Percentiles rank a stretch among this genome's conserved stretches.
Conservation (phyloP, 371 early-diverging fungal genomes). For the Lichtheimia ramosa region DNA sequence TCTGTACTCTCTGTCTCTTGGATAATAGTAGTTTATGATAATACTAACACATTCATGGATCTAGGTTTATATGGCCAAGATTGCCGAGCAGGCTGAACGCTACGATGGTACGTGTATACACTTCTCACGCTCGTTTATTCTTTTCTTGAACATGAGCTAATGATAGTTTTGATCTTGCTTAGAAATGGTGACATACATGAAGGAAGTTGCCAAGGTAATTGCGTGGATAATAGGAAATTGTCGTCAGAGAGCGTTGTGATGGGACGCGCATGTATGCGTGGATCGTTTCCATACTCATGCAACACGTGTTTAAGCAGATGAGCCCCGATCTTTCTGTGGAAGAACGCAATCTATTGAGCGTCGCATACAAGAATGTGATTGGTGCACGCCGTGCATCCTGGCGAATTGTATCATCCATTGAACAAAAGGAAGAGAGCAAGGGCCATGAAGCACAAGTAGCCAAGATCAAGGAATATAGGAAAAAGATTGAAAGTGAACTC, state of each 20-base stretch:
- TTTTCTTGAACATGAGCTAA: neutral
- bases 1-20: neutral
- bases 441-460: slow-evolving; percentile 81
- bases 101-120: slow-evolving; percentile 84
- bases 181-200: slow-evolving; percentile 97
- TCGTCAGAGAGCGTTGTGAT: neutral
- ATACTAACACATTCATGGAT: neutral
- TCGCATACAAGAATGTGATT: slow-evolving; percentile 99
- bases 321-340: slow-evolving; percentile 88
- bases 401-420: slow-evolving; percentile 98
- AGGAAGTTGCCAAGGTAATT: slow-evolving; percentile 68
- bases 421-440: slow-evolving; percentile 96
- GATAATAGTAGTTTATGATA: neutral
- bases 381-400: slow-evolving; percentile 99
- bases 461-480: slow-evolving; percentile 90
- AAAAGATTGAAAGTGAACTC: slow-evolving; percentile 93
- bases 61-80: slow-evolving; percentile 88
- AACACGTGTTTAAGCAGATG: slow-evolving; percentile 21
- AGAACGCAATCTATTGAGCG: slow-evolving; percentile 98
- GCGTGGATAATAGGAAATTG: no score
- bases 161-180: slow-evolving; percentile 32
- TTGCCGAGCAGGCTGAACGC: slow-evolving; percentile 98
- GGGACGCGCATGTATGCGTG: neutral
- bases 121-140: neutral
- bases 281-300: neutral